Conservation (phyloP, 2,329 filamentous ascomycete species). For the Mycogone perniciosa region DNA sequence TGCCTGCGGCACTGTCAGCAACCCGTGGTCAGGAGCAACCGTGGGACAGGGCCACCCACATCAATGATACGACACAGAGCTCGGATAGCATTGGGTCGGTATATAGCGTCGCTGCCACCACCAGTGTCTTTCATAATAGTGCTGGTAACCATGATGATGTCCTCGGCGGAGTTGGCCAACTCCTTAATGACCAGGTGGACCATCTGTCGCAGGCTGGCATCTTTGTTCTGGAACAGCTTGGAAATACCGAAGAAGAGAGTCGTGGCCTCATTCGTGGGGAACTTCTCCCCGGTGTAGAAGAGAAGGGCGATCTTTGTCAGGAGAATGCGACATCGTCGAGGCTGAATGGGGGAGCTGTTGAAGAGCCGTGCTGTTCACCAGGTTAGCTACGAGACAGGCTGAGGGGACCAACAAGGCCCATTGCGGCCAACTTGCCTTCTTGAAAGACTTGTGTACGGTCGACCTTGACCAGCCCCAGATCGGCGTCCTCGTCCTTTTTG, state of each 20-base stretch:
- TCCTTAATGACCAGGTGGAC: constrained; percentile 98
- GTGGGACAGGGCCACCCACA: constrained; percentile 45
- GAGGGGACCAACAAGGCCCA: constrained; percentile 15
- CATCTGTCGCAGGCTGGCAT: constrained; percentile 96
- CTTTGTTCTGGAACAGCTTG: constrained; percentile 99
- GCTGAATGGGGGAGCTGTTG: constrained; percentile 94
- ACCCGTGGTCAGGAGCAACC: constrained; percentile 14
- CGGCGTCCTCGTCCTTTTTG: constrained; percentile 98
- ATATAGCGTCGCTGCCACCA: constrained; percentile 87
- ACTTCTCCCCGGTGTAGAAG: constrained; percentile 93
- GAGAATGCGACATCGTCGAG: constrained; percentile 93
- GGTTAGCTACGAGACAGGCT: constrained; percentile 30
- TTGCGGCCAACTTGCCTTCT: constrained; percentile 63
- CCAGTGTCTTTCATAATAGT: constrained; percentile 99
- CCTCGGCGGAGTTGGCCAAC: constrained; percentile 87
- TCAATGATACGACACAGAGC: constrained; percentile 96
- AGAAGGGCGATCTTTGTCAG: constrained; percentile 96
- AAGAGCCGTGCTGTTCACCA: constrained; percentile 74
- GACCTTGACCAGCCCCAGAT: constrained; percentile 89
- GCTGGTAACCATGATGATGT: constrained; percentile 99
- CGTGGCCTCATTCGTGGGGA: constrained; percentile 94
- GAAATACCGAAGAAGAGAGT: constrained; percentile 98
- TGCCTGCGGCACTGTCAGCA: constrained; percentile 45
- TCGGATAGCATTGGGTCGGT: constrained; percentile 91
- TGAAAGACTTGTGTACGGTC: constrained; percentile 98